These are phyloP conservation scores for Coemansia sp. DNA, from an alignment of 192 early-diverging fungal genomes.

Conservation along the genomic window DNA sequence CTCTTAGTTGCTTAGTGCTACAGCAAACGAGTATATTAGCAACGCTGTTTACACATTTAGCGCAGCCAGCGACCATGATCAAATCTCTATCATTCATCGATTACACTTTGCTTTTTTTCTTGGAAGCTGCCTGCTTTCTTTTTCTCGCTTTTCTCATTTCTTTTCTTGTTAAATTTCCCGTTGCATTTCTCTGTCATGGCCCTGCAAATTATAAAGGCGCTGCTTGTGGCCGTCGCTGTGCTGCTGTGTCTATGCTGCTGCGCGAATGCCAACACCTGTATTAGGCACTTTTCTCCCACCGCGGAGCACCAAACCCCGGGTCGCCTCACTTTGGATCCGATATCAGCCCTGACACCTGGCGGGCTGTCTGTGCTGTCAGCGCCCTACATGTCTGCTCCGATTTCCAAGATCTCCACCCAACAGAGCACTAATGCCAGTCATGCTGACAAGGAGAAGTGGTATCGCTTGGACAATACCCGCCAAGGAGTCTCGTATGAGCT, in stretches of 20 bases:
- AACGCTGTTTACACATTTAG: no score
- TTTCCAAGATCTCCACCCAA: conserved; percentile 8
- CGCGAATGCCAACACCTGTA: conserved; percentile 39
- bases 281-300: conserved; percentile 29
- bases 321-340: background rate
- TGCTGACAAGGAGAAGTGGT: conserved; percentile 33
- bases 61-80: no score
- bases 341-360: background rate
- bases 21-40: no score
- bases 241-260: background rate
- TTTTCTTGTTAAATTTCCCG: background rate
- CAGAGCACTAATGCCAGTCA: conserved; percentile 18
- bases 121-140: background rate
- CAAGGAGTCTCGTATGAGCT: conserved; percentile 29
- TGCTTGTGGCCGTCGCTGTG: background rate
- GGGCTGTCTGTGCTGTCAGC: background rate
- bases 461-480: conserved; percentile 14
- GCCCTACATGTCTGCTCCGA: conserved; percentile 20
- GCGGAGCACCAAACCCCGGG: background rate
- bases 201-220: background rate
- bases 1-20: no score
- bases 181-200: background rate
- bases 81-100: no score
- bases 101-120: background rate
- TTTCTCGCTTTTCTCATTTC: background rate